Evolutionary conservation across 2,329 filamentous ascomycete genomes (phyloP).

Genomic region (Davidsoniella eucalypti): DNA sequence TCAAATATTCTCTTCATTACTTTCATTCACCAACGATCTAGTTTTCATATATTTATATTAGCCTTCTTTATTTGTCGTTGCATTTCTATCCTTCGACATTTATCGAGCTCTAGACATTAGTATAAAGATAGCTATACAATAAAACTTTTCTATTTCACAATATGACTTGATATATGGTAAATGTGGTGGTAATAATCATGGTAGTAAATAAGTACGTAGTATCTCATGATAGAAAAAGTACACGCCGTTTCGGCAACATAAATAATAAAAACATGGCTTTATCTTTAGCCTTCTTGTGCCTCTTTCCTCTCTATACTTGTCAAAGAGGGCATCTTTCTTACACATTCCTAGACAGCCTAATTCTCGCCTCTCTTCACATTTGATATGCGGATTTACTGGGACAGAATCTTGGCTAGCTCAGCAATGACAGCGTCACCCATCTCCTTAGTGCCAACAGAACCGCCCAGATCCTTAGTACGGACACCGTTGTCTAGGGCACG

Average conservation of each 20-base stretch:
- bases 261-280: neutral
- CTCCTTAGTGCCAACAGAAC: slow-evolving; percentile 53
- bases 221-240: no score
- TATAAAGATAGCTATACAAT: no score
- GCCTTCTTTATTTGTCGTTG: no score
- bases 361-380: neutral
- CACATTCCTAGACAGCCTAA: neutral
- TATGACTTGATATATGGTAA: no score
- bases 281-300: neutral
- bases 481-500: slow-evolving; percentile 64
- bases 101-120: no score
- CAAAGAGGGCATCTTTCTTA: neutral
- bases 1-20: no score
- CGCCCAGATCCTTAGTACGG: slow-evolving; percentile 73
- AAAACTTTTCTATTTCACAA: no score
- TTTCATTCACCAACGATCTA: no score
- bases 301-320: neutral
- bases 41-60: no score
- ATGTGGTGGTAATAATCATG: no score
- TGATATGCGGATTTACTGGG: slow-evolving; percentile 16
- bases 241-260: neutral
- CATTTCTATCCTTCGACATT: no score
- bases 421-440: slow-evolving; percentile 60
- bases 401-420: slow-evolving; percentile 55
- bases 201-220: no score